Percentiles rank a stretch among this genome's conserved stretches.
Evolutionary conservation across 371 early-diverging fungal genomes (phyloP).

Genomic region (Circinella minor): DNA sequence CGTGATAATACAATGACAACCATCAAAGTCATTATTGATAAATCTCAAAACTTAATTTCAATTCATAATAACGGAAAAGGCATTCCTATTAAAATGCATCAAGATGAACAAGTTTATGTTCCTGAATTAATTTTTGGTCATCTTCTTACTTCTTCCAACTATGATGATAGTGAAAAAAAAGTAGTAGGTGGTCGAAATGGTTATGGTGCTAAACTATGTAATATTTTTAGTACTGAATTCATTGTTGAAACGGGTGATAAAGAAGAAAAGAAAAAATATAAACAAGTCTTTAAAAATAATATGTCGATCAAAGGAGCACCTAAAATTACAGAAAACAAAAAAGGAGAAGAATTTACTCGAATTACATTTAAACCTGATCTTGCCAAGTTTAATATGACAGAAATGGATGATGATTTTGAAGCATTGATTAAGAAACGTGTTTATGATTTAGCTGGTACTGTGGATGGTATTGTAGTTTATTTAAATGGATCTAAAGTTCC

Average conservation of each 20-base stretch:
- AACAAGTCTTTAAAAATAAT: conserved; percentile 88
- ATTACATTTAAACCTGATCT: conserved; percentile 99
- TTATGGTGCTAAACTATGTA: conserved; percentile 99
- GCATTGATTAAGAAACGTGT: conserved; percentile 95
- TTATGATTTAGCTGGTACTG: conserved; percentile 97
- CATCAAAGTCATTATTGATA: conserved; percentile 93
- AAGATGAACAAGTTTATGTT: conserved; percentile 94
- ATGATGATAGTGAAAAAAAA: conserved; percentile 98
- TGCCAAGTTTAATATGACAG: conserved; percentile 89
- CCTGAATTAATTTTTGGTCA: conserved; percentile 99
- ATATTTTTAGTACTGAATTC: conserved; percentile 98
- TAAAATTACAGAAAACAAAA: conserved; percentile 65
- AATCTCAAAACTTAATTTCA: conserved; percentile 82
- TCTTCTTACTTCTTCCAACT: conserved; percentile 98
- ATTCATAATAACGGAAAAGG: conserved; percentile 98
- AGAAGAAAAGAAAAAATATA: conserved; percentile 75
- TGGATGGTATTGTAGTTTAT: conserved; percentile 89
- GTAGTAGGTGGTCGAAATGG: conserved; percentile 99
- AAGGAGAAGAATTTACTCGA: conserved; percentile 80
- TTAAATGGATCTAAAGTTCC: conserved; percentile 90
- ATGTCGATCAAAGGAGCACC: conserved; percentile 85
- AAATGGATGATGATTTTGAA: conserved; percentile 89
- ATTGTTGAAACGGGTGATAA: conserved; percentile 96
- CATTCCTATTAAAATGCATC: conserved; percentile 97
- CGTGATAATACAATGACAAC: conserved; percentile 94